These are phyloP conservation scores for Plasmodium vinckei DNA, from an alignment of 169 alveolate genomes.

Conservation along the genomic window DNA sequence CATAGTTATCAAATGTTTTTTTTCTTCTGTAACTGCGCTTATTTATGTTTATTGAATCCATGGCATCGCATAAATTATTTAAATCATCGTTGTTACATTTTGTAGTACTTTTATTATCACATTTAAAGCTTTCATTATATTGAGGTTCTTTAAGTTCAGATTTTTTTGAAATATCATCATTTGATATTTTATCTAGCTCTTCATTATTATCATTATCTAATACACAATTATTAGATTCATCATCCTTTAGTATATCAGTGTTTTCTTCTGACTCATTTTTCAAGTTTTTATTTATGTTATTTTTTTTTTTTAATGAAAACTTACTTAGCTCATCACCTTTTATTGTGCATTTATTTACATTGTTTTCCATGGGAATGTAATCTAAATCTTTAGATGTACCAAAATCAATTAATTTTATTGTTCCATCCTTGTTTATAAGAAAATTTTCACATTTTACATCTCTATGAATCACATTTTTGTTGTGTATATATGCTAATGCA, in stretches of 20 bases:
- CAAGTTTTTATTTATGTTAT: constrained; percentile 20
- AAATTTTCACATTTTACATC: constrained; percentile 96
- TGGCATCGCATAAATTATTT: constrained; percentile 12
- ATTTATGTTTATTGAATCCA: constrained; percentile 24
- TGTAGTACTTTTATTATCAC: constrained; percentile 22
- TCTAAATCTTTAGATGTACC: constrained; percentile 89
- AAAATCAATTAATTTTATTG: constrained; percentile 95
- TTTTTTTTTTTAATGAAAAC: constrained; percentile 21
- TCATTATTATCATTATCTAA: constrained; percentile 21
- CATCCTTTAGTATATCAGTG: constrained; percentile 15
- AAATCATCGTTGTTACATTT: constrained; percentile 18
- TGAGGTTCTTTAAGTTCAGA: constrained; percentile 30
- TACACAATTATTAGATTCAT: constrained; percentile 16
- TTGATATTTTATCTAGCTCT: constrained; percentile 16
- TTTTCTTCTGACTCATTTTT: constrained; percentile 6
- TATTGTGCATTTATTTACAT: constrained; percentile 5
- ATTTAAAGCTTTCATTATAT: constrained; percentile 52
- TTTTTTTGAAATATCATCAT: constrained; percentile 18
- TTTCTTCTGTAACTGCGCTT: constrained; percentile 72
- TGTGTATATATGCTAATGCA: constrained; percentile 93
- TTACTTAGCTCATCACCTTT: constrained; percentile 11
- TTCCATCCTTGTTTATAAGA: constrained; percentile 90
- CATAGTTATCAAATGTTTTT: constrained; percentile 88
- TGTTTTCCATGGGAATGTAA: constrained; percentile 16
- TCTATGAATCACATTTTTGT: constrained; percentile 93